Evolutionary conservation across 2,329 filamentous ascomycete genomes (phyloP).

Genomic region (Pyricularia grisea): DNA sequence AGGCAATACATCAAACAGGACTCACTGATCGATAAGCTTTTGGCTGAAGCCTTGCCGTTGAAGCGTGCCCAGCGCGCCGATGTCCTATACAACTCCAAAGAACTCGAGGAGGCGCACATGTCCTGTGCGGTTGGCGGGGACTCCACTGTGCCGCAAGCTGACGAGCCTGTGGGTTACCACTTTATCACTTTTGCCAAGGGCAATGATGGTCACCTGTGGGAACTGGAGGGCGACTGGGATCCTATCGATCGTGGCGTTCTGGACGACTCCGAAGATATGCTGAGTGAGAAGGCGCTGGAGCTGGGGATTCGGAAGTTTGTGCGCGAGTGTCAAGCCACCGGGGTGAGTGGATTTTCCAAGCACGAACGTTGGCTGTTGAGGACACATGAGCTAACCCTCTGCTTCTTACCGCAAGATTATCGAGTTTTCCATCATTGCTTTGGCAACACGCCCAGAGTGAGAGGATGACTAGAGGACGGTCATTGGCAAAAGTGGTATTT

Average conservation of each 20-base stretch:
- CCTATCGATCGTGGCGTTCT: constrained; percentile 35
- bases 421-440: neutral
- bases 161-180: constrained; percentile 57
- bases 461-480: neutral
- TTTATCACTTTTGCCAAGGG: constrained; percentile 63
- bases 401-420: neutral
- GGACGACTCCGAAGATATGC: constrained; percentile 33
- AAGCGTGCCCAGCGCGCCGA: constrained; percentile 53
- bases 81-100: constrained; percentile 60
- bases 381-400: neutral
- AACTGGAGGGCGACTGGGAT: constrained; percentile 61
- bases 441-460: neutral
- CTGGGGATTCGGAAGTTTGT: neutral
- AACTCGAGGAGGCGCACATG: constrained; percentile 65
- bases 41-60: constrained; percentile 53
- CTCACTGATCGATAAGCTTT: constrained; percentile 39
- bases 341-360: neutral
- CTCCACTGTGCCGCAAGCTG: constrained; percentile 50
- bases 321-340: neutral
- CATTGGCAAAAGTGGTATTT: neutral
- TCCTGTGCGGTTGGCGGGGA: constrained; percentile 60
- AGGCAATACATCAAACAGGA: constrained; percentile 23
- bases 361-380: neutral
- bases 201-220: constrained; percentile 48
- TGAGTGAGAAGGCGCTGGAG: neutral